phyloP scores from a whole-genome alignment of 495 filamentous ascomycete genomes.

The Tuber melanosporum region DNA sequence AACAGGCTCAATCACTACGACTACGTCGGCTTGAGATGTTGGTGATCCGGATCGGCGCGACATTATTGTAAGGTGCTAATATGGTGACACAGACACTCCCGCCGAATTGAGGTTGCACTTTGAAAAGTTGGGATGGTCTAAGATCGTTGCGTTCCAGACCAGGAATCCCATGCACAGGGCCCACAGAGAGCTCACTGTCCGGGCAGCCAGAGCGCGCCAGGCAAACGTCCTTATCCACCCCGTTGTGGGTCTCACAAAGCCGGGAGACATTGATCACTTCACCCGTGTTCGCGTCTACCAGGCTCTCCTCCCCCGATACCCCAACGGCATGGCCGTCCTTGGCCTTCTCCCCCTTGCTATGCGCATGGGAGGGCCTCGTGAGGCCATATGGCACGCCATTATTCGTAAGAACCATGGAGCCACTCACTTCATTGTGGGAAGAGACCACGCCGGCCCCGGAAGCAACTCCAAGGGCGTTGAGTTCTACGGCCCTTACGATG shows the following conservation, averaged over 20 bases:
- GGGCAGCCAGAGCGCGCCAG: conserved; percentile 87
- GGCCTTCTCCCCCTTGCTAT: conserved; percentile 93
- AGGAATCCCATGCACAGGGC: conserved; percentile 98
- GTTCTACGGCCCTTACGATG: conserved; percentile 97
- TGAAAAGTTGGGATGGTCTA: conserved; percentile 96
- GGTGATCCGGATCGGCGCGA: conserved; percentile 35
- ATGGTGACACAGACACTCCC: conserved; percentile 64
- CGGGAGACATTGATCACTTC: conserved; percentile 99
- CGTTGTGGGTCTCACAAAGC: conserved; percentile 96
- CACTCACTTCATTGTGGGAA: conserved; percentile 98
- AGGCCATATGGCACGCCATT: conserved; percentile 99
- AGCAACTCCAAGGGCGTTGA: conserved; percentile 94
- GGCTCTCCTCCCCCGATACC: conserved; percentile 92
- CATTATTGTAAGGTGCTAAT: conserved; percentile 25
- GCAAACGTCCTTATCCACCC: conserved; percentile 99
- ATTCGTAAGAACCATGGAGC: conserved; percentile 99
- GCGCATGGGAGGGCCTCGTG: conserved; percentile 97
- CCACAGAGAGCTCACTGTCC: conserved; percentile 93
- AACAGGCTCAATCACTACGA: conserved; percentile 96
- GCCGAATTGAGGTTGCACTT: conserved; percentile 93
- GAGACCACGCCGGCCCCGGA: conserved; percentile 94
- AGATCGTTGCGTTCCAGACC: conserved; percentile 97
- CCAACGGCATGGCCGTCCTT: conserved; percentile 97
- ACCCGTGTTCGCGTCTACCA: conserved; percentile 97
- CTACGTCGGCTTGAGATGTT: conserved; percentile 93